Percentiles rank a stretch among this genome's conserved stretches.
phyloP scores from a whole-genome alignment of 1,139 yeast genomes.

The Tardiomyces digboiensis region DNA sequence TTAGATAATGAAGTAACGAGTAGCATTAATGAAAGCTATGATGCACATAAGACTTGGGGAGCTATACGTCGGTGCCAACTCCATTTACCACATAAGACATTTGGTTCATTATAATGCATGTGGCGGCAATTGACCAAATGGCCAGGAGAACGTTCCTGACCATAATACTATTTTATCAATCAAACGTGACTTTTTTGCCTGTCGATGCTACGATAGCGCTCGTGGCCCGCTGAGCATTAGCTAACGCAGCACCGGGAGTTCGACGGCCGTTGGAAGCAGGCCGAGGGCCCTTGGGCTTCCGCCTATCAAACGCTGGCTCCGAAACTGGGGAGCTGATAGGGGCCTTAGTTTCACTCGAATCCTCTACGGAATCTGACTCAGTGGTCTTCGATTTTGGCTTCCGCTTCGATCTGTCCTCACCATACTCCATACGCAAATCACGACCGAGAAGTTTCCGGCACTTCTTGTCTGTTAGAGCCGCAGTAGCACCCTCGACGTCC shows the following conservation, averaged over 20 bases:
- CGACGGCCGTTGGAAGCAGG: constrained; percentile 35
- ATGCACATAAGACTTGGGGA: neutral
- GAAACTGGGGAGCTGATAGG: no score
- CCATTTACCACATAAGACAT: no score
- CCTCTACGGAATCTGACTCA: no score
- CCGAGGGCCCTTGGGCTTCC: constrained; percentile 12
- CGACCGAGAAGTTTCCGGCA: constrained; percentile 64
- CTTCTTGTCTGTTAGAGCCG: constrained; percentile 66
- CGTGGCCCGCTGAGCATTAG: constrained; percentile 82
- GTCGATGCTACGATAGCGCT: constrained; percentile 82
- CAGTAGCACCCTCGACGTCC: constrained; percentile 71
- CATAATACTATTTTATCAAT: constrained; percentile 16
- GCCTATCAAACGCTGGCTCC: no score
- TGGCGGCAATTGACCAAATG: no score
- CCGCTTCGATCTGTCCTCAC: constrained; percentile 89
- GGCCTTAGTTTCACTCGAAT: no score
- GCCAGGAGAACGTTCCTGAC: no score
- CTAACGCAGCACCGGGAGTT: constrained; percentile 81
- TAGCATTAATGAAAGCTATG: neutral
- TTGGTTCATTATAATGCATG: no score
- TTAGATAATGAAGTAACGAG: neutral
- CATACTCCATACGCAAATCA: constrained; percentile 78
- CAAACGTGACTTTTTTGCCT: constrained; percentile 81
- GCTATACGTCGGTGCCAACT: no score
- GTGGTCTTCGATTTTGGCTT: constrained; percentile 16